phyloP scores from a whole-genome alignment of 768 basidiomycete genomes.

The Naganishia vishniacii region DNA sequence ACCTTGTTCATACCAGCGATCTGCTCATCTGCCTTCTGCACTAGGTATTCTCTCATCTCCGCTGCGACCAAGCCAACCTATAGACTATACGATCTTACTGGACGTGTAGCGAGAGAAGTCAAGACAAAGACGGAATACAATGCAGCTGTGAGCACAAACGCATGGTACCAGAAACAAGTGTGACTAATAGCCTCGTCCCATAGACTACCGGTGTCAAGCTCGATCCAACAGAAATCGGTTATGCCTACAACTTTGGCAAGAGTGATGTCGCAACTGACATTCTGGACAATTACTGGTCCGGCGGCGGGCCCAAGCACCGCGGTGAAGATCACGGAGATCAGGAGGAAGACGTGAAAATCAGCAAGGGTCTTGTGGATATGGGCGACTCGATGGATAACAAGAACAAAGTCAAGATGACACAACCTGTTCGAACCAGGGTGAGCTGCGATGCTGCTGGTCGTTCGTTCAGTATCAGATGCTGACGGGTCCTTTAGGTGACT shows the following conservation, averaged over 20 bases:
- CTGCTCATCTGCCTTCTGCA: neutral
- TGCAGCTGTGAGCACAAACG: slow-evolving; percentile 59
- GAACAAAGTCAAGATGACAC: slow-evolving; percentile 17
- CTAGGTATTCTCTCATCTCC: slow-evolving; percentile 78
- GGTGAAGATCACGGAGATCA: slow-evolving; percentile 32
- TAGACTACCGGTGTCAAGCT: slow-evolving; percentile 46
- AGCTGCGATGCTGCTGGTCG: slow-evolving; percentile 15
- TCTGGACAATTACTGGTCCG: slow-evolving; percentile 40
- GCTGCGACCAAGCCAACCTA: slow-evolving; percentile 79
- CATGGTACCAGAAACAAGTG: neutral
- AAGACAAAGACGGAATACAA: slow-evolving; percentile 65
- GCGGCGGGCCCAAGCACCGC: slow-evolving; percentile 33
- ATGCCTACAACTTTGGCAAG: slow-evolving; percentile 48
- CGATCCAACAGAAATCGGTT: slow-evolving; percentile 48
- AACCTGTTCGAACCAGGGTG: slow-evolving; percentile 32
- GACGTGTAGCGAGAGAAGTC: slow-evolving; percentile 74
- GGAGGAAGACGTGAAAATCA: slow-evolving; percentile 52
- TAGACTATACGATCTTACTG: slow-evolving; percentile 72
- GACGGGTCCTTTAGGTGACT: slow-evolving; percentile 23
- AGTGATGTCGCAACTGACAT: slow-evolving; percentile 23
- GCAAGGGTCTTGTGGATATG: neutral
- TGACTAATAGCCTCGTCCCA: neutral
- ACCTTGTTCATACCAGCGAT: neutral
- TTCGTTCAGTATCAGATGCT: neutral
- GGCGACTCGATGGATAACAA: slow-evolving; percentile 21